Conservation (phyloP, 2,329 filamentous ascomycete species). For the Scedosporium dehoogii region DNA sequence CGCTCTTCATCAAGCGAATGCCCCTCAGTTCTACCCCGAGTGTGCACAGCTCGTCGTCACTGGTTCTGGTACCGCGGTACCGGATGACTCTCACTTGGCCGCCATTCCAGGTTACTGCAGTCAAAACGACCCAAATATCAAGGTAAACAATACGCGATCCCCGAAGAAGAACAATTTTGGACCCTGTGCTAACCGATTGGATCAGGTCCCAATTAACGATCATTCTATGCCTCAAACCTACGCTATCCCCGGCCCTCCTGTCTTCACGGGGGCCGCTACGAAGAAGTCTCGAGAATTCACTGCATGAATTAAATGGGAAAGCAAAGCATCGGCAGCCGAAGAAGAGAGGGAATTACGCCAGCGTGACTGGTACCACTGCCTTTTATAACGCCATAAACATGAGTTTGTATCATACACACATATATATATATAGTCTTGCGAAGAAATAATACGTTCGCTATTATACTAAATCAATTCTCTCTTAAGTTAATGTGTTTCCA, state of each 20-base stretch:
- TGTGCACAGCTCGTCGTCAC: conserved; percentile 52
- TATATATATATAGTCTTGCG: too few relatives aligned
- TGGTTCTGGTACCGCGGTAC: conserved; percentile 27
- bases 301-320: background rate
- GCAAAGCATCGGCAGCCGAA: too few relatives aligned
- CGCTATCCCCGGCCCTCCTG: conserved; percentile 11
- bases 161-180: background rate
- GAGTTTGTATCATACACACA: too few relatives aligned
- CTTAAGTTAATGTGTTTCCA: too few relatives aligned
- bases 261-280: conserved; percentile 10
- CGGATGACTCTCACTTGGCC: conserved; percentile 25
- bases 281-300: conserved; percentile 11
- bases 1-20: conserved; percentile 36
- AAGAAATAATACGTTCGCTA: too few relatives aligned
- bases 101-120: conserved; percentile 28
- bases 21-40: conserved; percentile 44
- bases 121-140: conserved; percentile 39
- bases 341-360: too few relatives aligned
- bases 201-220: conserved; percentile 12
- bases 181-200: background rate
- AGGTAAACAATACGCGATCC: conserved; percentile 22
- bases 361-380: too few relatives aligned
- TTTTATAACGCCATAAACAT: too few relatives aligned
- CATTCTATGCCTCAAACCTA: conserved; percentile 11
- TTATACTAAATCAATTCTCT: too few relatives aligned